phyloP scores from a whole-genome alignment of 2,329 filamentous ascomycete species.

The Talaromyces pinophilus region DNA sequence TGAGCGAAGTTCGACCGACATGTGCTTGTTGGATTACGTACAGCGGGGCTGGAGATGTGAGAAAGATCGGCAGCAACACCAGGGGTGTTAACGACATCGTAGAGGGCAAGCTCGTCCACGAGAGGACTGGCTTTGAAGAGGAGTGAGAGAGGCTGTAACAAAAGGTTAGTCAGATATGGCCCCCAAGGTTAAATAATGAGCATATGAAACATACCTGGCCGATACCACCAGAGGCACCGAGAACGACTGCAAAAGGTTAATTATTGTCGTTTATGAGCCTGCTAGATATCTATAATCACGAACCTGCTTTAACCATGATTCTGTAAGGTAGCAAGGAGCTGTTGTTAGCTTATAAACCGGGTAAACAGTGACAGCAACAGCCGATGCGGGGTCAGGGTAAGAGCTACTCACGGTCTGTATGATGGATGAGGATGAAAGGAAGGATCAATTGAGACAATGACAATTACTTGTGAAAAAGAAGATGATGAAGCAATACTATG shows the following conservation, averaged over 20 bases:
- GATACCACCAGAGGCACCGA: conserved; percentile 97
- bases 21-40: conserved; percentile 50
- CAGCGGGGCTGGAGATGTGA: conserved; percentile 89
- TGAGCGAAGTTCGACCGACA: conserved; percentile 30
- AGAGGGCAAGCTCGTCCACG: conserved; percentile 89
- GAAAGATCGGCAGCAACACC: conserved; percentile 95
- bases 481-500: background rate
- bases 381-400: conserved; percentile 1
- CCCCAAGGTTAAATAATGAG: background rate
- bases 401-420: conserved; percentile 11
- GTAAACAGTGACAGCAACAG: conserved; percentile 4
- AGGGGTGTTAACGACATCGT: conserved; percentile 99
- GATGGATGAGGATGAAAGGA: conserved; percentile 9
- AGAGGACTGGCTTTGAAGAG: conserved; percentile 88
- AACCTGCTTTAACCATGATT: conserved; percentile 54
- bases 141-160: conserved; percentile 80
- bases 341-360: conserved; percentile 20
- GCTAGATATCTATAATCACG: conserved; percentile 15
- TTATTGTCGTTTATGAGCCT: background rate
- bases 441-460: background rate
- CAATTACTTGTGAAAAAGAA: background rate
- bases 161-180: conserved; percentile 11
- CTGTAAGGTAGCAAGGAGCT: conserved; percentile 17
- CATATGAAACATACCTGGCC: conserved; percentile 69
- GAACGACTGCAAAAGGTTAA: conserved; percentile 62